Evolutionary conservation across 345 rosid species (phyloP), one percentile per base, ranked within the genome.

Genomic region (Rhodomyrtus tomentosa): DNA sequence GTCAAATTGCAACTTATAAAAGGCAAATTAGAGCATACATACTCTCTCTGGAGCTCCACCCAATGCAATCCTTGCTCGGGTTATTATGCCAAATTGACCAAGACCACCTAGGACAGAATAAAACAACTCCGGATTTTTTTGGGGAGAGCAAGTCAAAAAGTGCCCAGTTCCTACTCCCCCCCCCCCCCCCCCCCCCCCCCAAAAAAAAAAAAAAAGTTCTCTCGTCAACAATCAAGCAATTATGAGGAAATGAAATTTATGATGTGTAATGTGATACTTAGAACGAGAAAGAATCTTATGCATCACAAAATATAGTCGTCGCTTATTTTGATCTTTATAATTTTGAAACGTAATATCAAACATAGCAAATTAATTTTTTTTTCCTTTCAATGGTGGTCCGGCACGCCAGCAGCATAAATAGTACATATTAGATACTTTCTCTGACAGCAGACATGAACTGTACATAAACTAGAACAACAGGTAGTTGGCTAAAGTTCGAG

Each of bases 31-130:
- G 6, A 15, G 40, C 11, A 29, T 14, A 62, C 40, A 48, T 81
- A 85, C 87, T 49, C 87, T 48, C 85, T 85, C 87, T 25, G 90
- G 89, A 22, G 91, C 92, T 6, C 82, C 53, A 42, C 88, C 87
- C 22, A 90, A 52, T 42, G 86, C 82, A 32, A 90, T 87, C 80
- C 90, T 86, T 32, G 92, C 90, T 53, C 92, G 86, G 81, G 90
- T 87, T 84, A 90, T 90, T 27, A 90, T 87, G 12, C 92, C 92
- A 58, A 90, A 90, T 84, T 90, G 92, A 55, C 92, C 92, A 50
- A 89, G 81, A 14, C 92, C 92, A 5, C 92, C 92, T 24, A 90
- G 82, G 54, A 89, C 92, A 15, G 83, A 88, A 48, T 83, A 86
- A 80, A 89, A 90, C 16, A 90, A 80, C 24, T 85, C 62, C 2